Percentiles rank a stretch among this genome's conserved stretches.
Evolutionary conservation across 352 stramenopile species (phyloP).

Genomic region (Sclerospora graminicola): DNA sequence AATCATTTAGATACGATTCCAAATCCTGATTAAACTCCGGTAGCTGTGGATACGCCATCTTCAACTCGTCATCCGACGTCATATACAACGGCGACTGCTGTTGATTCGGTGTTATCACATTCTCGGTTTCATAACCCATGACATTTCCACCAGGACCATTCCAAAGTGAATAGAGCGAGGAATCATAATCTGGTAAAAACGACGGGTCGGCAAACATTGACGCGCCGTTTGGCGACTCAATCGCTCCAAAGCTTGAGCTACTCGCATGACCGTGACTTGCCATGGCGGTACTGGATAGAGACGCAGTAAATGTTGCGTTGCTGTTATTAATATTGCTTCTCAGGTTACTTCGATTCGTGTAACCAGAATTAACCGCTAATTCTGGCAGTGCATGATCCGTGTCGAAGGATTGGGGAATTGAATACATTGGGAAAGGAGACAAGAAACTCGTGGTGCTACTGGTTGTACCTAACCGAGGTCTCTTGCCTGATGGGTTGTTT

Average conservation of each 20-base stretch:
- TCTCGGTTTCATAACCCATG: slow-evolving; percentile 45
- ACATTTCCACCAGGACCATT: slow-evolving; percentile 28
- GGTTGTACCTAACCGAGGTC: slow-evolving; percentile 12
- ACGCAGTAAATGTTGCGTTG: slow-evolving; percentile 6
- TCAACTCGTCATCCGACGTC: slow-evolving; percentile 49
- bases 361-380: slow-evolving; percentile 34
- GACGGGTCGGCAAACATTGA: slow-evolving; percentile 40
- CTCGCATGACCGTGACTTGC: not conserved
- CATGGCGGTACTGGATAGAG: too few relatives aligned
- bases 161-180: slow-evolving; percentile 63
- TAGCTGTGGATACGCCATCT: slow-evolving; percentile 62
- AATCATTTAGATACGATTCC: slow-evolving; percentile 53
- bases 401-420: slow-evolving; percentile 18
- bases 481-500: too few relatives aligned
- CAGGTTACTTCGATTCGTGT: slow-evolving; percentile 6
- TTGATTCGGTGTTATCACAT: slow-evolving; percentile 13
- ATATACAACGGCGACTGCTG: slow-evolving; percentile 26
- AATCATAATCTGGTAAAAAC: slow-evolving; percentile 60
- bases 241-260: slow-evolving; percentile 16
- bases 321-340: not conserved
- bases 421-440: slow-evolving; percentile 18
- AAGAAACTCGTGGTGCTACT: too few relatives aligned
- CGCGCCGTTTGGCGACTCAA: slow-evolving; percentile 24
- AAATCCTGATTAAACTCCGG: slow-evolving; percentile 68
- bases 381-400: slow-evolving; percentile 36